Percentiles rank a stretch among this genome's conserved stretches.
Evolutionary conservation across 441 rosid genomes (phyloP).

Genomic region (Capsella rubella): DNA sequence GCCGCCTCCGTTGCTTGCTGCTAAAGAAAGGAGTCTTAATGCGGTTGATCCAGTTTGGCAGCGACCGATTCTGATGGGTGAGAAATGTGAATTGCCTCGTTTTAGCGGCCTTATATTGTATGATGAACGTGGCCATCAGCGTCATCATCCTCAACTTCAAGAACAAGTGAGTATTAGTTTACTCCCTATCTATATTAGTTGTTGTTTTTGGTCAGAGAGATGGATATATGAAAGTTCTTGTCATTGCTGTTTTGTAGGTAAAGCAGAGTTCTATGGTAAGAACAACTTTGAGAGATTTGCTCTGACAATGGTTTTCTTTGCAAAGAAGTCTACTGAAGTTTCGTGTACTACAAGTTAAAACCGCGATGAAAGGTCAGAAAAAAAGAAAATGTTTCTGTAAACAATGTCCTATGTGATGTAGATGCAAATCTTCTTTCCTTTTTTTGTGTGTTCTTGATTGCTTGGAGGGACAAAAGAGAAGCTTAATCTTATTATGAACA

Average conservation of each 20-base stretch:
- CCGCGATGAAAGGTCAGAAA: constrained; percentile 24
- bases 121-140: constrained; percentile 62
- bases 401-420: constrained; percentile 13
- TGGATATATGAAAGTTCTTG: not conserved
- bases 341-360: constrained; percentile 21
- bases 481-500: constrained; percentile 1
- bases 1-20: constrained; percentile 43
- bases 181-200: not conserved
- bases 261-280: constrained; percentile 47
- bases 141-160: constrained; percentile 44
- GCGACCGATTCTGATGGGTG: constrained; percentile 87
- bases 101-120: constrained; percentile 84
- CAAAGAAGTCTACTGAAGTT: constrained; percentile 24
- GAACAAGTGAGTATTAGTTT: constrained; percentile 36
- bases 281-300: constrained; percentile 69
- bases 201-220: not conserved
- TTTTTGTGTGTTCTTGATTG: constrained; percentile 7
- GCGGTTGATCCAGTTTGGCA: constrained; percentile 79
- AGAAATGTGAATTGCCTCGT: constrained; percentile 81
- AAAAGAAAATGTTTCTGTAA: constrained; percentile 14
- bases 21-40: constrained; percentile 58
- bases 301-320: constrained; percentile 33
- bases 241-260: constrained; percentile 42
- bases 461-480: constrained; percentile 3
- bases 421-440: not conserved